Base-by-base conservation (phyloP, 495 filamentous ascomycete genomes). In the Acidomyces sp. region DNA sequence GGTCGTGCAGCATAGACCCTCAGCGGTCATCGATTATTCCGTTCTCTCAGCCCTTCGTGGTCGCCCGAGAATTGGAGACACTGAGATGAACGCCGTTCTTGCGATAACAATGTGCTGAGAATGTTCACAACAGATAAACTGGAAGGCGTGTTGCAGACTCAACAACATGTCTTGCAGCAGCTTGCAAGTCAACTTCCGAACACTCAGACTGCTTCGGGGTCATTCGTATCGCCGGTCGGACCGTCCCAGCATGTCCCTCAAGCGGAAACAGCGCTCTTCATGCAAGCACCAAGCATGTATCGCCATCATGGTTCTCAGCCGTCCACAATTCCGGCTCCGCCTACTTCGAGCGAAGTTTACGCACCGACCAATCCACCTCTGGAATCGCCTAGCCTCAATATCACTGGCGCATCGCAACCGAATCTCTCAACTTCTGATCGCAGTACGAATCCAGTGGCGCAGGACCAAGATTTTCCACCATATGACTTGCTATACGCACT, bases 401-500 rank as follows among this genome's bases (percentile, higher is more conserved):
- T 64, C 6, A 35, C 58, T 6, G 58, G 61, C 9, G 22, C 30
- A n/a, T 10, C 21, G 21, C 34, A 34, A 4, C 40, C 29, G 3
- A 16, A 6, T 23, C 19, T 38, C 2, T 15, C 42, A 2, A n/a
- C 21, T 3, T 2, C 46, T 12, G 44, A 34, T n/a, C 24, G 24
- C 9, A 16, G 34, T 13, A 27, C 34, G 33, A 35, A 10, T 22
- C n/a, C 34, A 10, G 39, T 47, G 2, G 26, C 38, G n/a, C 45
- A 75, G 4, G 82, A 87, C 48, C 68, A 81, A 34, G 81, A 85
- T 43, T 71, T 92, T 13, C 85, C 85, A 1, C 84, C 85, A 4
- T 87, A 92, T 44, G 82, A 88, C 57, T 57, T 93, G 15, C 60
- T 92, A 5, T 90, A 84, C 47, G 75, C 79, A 1, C 61, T 93